Base-by-base conservation (phyloP, 306 rosid genomes). In the Vigna reflexopilosa region DNA sequence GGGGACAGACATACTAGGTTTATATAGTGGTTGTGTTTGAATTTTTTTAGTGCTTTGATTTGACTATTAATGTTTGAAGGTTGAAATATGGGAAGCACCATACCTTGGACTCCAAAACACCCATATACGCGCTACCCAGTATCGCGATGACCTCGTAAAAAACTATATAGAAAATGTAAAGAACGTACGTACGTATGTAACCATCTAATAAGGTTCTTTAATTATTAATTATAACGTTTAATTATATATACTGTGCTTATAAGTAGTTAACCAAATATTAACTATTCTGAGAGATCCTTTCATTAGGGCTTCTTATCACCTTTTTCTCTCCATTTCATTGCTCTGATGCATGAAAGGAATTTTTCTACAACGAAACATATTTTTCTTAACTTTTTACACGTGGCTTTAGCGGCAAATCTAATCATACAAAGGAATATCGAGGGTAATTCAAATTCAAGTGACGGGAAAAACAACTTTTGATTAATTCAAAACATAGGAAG, bases 31-130 rank as follows among this genome's bases (percentile, higher is more conserved):
- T 67, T 67, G 34, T 32, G 28, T 17, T 67, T 67, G 34, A 67
- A 67, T 44, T 0, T 40, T 9, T 67, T 5, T 17, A n/a, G 20
- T 5, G 52, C 3, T 11, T 12, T 42, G 34, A 9, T 42, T 67
- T 67, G 72, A 67, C 72, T 44, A 19, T 4, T 10, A 67, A 67
- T 67, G 72, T 67, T 67, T 67, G 54, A 67, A 67, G n/a, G 34
- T 67, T 67, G 54, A 67, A 67, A 65, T 20, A 17, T 42, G 1
- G 52, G 52, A 66, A 40, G 11, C 52, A 10, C 34, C 36, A 67
- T 67, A 11, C 54, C 71, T 67, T 67, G 72, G 72, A 67, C 72
- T 20, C 72, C 72, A 67, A 67, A 42, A 44, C 72, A 67, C 28
- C 50, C 70, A 17, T 65, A 64, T 36, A 19, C 34, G 34, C 71